Conservation (phyloP, 495 filamentous ascomycete genomes). For the Penicilliopsis zonata region DNA sequence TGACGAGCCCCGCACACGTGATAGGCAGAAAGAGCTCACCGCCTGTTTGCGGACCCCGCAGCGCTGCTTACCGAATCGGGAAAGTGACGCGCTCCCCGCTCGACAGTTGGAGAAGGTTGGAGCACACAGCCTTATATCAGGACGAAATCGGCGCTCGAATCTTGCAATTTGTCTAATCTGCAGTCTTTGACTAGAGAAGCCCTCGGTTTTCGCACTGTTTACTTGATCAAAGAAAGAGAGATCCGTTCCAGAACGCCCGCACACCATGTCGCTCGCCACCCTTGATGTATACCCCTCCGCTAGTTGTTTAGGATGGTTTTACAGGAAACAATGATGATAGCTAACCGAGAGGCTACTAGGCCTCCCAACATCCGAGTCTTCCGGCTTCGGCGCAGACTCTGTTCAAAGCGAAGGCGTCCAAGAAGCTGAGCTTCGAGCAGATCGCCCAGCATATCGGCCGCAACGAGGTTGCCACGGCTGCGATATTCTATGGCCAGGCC, state of each 20-base stretch:
- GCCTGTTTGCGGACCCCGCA: no score
- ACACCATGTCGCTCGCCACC: constrained; percentile 29
- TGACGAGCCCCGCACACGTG: no score
- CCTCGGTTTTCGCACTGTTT: not conserved
- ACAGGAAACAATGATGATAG: not conserved
- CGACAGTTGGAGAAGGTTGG: constrained; percentile 1
- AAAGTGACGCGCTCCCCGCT: no score
- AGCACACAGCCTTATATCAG: not conserved
- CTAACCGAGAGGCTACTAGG: constrained; percentile 10
- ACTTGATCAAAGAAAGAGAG: no score
- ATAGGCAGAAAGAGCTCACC: no score
- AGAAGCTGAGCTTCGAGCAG: constrained; percentile 65
- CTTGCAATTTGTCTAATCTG: no score
- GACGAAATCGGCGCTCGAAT: not conserved
- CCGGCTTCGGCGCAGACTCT: constrained; percentile 61
- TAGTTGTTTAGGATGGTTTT: not conserved
- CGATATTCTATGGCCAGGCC: constrained; percentile 91
- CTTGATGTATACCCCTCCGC: constrained; percentile 22
- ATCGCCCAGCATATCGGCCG: constrained; percentile 70
- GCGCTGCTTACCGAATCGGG: no score
- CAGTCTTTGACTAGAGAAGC: no score
- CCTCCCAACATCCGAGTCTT: constrained; percentile 38
- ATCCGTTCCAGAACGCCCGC: not conserved
- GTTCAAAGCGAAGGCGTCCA: constrained; percentile 70
- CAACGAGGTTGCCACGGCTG: constrained; percentile 81